A percentile compares a stretch with the other conserved stretches of the same genome.
Evolutionary conservation across 352 stramenopile genomes (phyloP).

Genomic region (Elongisporangium prolatum): DNA sequence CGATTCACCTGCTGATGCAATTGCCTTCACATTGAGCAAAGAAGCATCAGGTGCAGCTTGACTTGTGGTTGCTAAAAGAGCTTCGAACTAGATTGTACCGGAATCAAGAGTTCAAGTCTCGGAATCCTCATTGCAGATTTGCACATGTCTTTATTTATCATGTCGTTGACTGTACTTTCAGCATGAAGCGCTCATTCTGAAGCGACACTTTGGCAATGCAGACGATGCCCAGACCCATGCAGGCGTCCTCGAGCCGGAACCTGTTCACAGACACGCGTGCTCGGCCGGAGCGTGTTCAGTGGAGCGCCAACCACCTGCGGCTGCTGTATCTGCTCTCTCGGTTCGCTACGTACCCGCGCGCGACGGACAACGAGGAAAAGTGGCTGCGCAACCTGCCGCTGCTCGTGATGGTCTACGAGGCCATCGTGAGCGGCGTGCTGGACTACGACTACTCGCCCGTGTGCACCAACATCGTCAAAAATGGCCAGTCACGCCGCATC

Average conservation of each 20-base stretch:
- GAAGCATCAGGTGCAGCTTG: too few species aligned
- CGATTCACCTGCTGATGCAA: too few species aligned
- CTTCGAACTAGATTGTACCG: too few species aligned
- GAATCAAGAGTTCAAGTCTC: too few species aligned
- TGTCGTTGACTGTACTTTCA: not conserved
- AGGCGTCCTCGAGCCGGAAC: not conserved
- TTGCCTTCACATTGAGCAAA: too few species aligned
- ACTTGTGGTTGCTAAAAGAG: too few species aligned
- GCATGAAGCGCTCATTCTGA: not conserved
- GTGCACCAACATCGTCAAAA: slow-evolving; percentile 92
- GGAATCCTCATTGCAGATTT: too few species aligned
- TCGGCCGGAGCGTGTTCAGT: slow-evolving; percentile 9
- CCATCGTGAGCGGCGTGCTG: slow-evolving; percentile 91
- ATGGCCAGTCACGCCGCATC: slow-evolving; percentile 74
- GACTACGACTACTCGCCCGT: slow-evolving; percentile 97
- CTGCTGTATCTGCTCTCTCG: slow-evolving; percentile 95
- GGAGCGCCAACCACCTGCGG: slow-evolving; percentile 91
- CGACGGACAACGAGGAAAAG: slow-evolving; percentile 90
- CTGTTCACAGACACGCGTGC: not conserved
- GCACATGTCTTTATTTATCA: not conserved
- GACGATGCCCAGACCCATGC: not conserved
- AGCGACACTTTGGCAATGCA: not conserved
- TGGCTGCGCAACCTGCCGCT: slow-evolving; percentile 95
- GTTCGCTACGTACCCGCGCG: slow-evolving; percentile 90
- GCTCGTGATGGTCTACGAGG: slow-evolving; percentile 96